Percentiles rank a stretch among this genome's conserved stretches.
Conservation (phyloP, 257 asterid genomes). For the Striga asiatica region DNA sequence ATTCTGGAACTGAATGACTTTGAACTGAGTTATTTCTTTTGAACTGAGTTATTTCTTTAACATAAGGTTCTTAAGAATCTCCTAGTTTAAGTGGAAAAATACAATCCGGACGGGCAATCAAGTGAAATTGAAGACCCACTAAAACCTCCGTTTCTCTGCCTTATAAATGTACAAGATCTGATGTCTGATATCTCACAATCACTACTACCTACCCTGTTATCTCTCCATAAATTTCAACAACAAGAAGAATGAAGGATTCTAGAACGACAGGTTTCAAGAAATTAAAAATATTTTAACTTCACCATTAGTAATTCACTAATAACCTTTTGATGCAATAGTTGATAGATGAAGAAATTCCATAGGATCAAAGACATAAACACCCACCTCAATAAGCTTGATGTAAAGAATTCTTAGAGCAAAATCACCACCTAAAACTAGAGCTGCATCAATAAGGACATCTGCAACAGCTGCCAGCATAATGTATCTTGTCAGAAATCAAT, state of each 20-base stretch:
- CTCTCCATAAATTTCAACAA: conserved; percentile 1
- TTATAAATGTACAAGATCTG: conserved; percentile 7
- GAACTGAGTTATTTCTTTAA: not conserved
- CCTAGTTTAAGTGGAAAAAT: not conserved
- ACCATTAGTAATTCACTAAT: not conserved
- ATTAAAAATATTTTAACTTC: conserved; percentile 4
- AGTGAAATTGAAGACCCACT: not conserved
- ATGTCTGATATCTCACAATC: conserved; percentile 3
- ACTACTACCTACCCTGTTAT: not conserved
- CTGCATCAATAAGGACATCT: conserved; percentile 92
- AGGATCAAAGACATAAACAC: conserved; percentile 20
- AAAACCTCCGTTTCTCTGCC: not conserved
- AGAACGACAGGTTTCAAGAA: conserved; percentile 7
- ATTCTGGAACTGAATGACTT: not conserved
- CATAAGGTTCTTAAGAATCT: not conserved
- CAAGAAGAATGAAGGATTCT: conserved; percentile 5
- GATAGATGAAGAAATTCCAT: conserved; percentile 3
- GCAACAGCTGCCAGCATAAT: conserved; percentile 77
- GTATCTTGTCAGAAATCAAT: conserved; percentile 21
- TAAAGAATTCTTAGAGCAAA: conserved; percentile 70
- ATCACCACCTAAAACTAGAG: conserved; percentile 92
- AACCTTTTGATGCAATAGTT: conserved; percentile 7
- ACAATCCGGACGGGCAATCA: not conserved
- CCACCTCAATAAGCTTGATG: conserved; percentile 85
- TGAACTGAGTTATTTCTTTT: not conserved